Percentiles rank a stretch among this genome's conserved stretches.
Evolutionary conservation across 1,284 basidiomycete genomes (phyloP).

Genomic region (Omphalotus olearius): DNA sequence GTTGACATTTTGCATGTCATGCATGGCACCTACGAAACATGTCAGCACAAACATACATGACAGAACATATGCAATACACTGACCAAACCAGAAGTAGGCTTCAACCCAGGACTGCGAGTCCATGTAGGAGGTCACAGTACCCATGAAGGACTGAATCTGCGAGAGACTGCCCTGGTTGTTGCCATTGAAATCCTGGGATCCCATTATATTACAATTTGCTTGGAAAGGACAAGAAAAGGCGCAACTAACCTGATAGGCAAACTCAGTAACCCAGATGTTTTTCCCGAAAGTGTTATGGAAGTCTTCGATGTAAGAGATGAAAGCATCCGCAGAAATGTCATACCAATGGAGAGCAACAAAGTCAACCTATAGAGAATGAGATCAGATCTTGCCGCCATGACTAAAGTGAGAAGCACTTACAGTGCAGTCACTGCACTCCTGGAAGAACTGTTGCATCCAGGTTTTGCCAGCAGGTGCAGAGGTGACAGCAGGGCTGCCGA

Average conservation of each 20-base stretch:
- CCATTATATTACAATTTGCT: slow-evolving; percentile 1
- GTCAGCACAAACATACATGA: slow-evolving; percentile 3
- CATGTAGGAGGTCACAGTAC: slow-evolving; percentile 49
- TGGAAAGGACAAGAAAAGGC: background rate
- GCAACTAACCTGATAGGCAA: slow-evolving; percentile 54
- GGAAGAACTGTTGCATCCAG: slow-evolving; percentile 62
- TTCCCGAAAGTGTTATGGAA: slow-evolving; percentile 49
- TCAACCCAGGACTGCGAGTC: slow-evolving; percentile 50
- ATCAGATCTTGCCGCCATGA: no score
- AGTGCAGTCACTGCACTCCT: slow-evolving; percentile 42
- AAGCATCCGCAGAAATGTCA: slow-evolving; percentile 41
- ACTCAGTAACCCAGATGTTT: slow-evolving; percentile 66
- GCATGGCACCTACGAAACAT: slow-evolving; percentile 49
- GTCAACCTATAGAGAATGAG: background rate
- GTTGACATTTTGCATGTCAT: slow-evolving; percentile 69
- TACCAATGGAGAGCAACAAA: slow-evolving; percentile 49
- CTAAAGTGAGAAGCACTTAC: slow-evolving; percentile 33
- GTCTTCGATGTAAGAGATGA: slow-evolving; percentile 47
- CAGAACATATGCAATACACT: slow-evolving; percentile 20
- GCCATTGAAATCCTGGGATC: slow-evolving; percentile 56
- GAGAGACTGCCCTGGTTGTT: slow-evolving; percentile 45
- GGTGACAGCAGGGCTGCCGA: slow-evolving; percentile 68
- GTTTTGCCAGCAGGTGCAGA: slow-evolving; percentile 48
- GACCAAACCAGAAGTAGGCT: slow-evolving; percentile 70
- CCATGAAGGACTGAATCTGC: slow-evolving; percentile 58